Base-by-base conservation (phyloP, 2,329 filamentous ascomycete genomes). In the Pyrenophora seminiperda region DNA sequence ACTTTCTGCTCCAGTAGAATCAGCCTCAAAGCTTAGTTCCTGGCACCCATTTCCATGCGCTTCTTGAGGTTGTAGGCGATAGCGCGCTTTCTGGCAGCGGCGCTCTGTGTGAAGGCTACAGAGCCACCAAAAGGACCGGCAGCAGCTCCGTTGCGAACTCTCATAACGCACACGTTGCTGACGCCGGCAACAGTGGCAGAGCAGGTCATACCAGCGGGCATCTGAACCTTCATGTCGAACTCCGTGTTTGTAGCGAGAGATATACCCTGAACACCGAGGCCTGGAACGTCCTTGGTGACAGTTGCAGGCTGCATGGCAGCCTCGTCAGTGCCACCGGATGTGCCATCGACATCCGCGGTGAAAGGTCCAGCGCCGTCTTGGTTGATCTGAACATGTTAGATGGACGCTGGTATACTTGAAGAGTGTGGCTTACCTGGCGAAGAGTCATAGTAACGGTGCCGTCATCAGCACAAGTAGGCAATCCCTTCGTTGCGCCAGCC, bases 361-460 rank as follows among this genome's bases (percentile, higher is more conserved):
- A 88, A 75, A 2, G 84, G 84, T 2, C 86, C 86, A 1, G 85
- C 86, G 18, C 86, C 86, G 57, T 88, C 85, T 69, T 88, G 85
- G 79, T 88, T 88, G 75, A 88, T 68, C 61, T 68, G 27, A 1
- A 34, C 30, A 9, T 32, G 43, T 56, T 38, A 51, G 44, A 22
- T 14, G n/a, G 2, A 9, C 30, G 7, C 33, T 3, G 3, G 5
- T n/a, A 37, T 1, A 13, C 27, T 17, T 34, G 14, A 13, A 11
- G 30, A 19, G 20, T n/a, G 27, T 29, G 31, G 17, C 57, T 47
- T 56, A 68, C 65, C 59, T 88, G 82, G 64, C 84, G 83, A 73
- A 83, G 87, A 41, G 80, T 84, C 79, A 88, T 80, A 36, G 77
- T 79, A 62, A 89, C 75, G 31, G 78, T 79, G 53, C 86, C 86